Evolutionary conservation across 805 yeast genomes (phyloP).

Genomic region (Lipomyces yamadae): DNA sequence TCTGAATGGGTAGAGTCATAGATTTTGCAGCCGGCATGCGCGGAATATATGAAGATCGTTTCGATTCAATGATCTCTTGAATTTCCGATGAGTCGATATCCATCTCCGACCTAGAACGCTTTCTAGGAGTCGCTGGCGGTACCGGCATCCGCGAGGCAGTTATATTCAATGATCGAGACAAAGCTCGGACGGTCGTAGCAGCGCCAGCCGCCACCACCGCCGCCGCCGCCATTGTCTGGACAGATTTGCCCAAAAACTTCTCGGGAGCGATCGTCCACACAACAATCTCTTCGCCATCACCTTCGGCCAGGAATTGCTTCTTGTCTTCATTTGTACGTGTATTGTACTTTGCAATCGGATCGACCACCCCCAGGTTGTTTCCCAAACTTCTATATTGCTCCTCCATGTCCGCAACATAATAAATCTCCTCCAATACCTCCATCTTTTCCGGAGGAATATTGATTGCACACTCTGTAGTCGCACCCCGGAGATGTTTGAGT

Average conservation of each 20-base stretch:
- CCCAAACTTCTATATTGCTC: constrained; percentile 11
- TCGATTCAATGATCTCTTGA: neutral
- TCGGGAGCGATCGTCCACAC: constrained; percentile 22
- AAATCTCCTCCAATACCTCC: constrained; percentile 36
- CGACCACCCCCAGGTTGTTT: neutral
- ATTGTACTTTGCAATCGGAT: neutral
- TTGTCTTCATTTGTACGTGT: neutral
- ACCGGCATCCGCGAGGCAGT: constrained; percentile 13
- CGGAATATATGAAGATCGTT: neutral
- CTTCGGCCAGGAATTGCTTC: neutral
- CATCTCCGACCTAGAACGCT: constrained; percentile 9
- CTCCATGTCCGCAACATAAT: constrained; percentile 36
- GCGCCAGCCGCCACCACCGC: constrained; percentile 8
- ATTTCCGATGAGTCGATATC: neutral
- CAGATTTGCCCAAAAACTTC: neutral
- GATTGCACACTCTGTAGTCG: constrained; percentile 31
- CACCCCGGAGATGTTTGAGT: constrained; percentile 23
- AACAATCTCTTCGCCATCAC: constrained; percentile 5
- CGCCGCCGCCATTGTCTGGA: neutral
- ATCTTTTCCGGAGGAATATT: constrained; percentile 25
- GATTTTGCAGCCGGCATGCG: neutral
- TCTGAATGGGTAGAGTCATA: neutral
- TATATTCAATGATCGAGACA: constrained; percentile 14
- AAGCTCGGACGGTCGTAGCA: constrained; percentile 23
- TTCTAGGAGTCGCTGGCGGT: constrained; percentile 8